Percentiles rank a stretch among this genome's conserved stretches.
Conservation (phyloP, 441 rosid genomes). For the Euphorbia neoarborescens region DNA sequence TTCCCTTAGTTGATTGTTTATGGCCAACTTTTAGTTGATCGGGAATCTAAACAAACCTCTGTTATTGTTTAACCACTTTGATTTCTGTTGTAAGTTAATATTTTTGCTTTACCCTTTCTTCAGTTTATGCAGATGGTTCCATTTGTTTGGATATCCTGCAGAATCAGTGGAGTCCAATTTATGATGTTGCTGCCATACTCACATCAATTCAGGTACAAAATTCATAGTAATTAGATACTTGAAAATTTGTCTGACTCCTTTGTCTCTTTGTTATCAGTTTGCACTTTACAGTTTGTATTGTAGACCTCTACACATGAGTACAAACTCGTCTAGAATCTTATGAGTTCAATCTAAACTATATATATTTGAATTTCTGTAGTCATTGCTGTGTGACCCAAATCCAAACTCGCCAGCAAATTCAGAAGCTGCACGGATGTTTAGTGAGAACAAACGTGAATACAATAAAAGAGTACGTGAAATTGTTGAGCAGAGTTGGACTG, state of each 20-base stretch:
- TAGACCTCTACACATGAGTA: no score
- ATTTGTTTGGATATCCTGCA: conserved; percentile 65
- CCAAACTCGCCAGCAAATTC: conserved; percentile 59
- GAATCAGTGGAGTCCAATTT: conserved; percentile 72
- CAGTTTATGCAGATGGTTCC: conserved; percentile 72
- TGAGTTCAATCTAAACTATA: no score
- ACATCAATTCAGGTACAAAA: conserved; percentile 56
- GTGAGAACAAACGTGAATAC: conserved; percentile 51
- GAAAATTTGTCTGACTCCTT: no score
- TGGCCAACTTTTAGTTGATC: not conserved
- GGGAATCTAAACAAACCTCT: not conserved
- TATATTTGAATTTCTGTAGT: conserved; percentile 32
- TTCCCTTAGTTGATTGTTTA: not conserved
- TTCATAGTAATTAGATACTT: not conserved
- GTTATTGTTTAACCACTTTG: not conserved
- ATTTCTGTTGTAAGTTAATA: not conserved
- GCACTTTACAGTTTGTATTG: no score
- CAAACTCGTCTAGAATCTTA: not conserved
- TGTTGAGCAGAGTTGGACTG: conserved; percentile 65
- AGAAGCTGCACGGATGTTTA: conserved; percentile 52
- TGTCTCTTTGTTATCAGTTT: not conserved
- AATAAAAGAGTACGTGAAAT: conserved; percentile 48
- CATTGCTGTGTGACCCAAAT: conserved; percentile 54
- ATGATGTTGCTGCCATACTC: conserved; percentile 70
- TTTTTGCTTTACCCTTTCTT: not conserved